Evolutionary conservation across 1,284 basidiomycete species (phyloP).

Genomic region (Malassezia restricta): DNA sequence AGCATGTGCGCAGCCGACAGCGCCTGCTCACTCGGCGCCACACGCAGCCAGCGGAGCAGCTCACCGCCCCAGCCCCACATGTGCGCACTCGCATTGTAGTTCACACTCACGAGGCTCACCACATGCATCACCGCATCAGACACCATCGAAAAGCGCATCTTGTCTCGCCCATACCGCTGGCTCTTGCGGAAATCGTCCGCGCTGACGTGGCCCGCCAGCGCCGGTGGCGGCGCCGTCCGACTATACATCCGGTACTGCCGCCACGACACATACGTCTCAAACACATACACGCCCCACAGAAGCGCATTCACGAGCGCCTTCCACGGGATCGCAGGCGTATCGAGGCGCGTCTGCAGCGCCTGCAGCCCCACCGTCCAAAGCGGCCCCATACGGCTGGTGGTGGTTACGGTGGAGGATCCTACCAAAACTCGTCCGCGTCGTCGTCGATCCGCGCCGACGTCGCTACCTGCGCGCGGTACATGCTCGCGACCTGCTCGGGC

Average conservation of each 20-base stretch:
- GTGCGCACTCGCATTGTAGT: constrained; percentile 66
- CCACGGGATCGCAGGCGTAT: constrained; percentile 54
- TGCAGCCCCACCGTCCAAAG: neutral
- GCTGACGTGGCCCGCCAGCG: constrained; percentile 62
- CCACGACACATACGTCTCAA: constrained; percentile 72
- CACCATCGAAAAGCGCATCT: constrained; percentile 70
- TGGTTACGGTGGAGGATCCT: neutral
- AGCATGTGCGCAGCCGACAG: constrained; percentile 65
- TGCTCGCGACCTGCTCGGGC: constrained; percentile 88
- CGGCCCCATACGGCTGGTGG: neutral
- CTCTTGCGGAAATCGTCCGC: constrained; percentile 70
- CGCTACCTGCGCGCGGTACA: constrained; percentile 73
- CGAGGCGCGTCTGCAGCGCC: constrained; percentile 15
- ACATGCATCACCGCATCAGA: constrained; percentile 62
- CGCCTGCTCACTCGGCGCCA: constrained; percentile 53
- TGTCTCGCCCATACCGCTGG: constrained; percentile 79
- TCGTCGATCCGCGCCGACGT: constrained; percentile 55
- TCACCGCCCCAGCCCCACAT: constrained; percentile 59
- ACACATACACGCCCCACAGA: constrained; percentile 65
- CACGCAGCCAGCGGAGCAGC: constrained; percentile 31
- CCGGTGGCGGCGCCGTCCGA: constrained; percentile 63
- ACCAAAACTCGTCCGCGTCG: constrained; percentile 83
- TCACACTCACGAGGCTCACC: constrained; percentile 61
- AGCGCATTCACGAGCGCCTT: constrained; percentile 60
- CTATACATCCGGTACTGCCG: constrained; percentile 76